These are phyloP conservation scores for Lignosus rhinocerotis DNA, from an alignment of 1,284 basidiomycete species.

Conservation along the genomic window DNA sequence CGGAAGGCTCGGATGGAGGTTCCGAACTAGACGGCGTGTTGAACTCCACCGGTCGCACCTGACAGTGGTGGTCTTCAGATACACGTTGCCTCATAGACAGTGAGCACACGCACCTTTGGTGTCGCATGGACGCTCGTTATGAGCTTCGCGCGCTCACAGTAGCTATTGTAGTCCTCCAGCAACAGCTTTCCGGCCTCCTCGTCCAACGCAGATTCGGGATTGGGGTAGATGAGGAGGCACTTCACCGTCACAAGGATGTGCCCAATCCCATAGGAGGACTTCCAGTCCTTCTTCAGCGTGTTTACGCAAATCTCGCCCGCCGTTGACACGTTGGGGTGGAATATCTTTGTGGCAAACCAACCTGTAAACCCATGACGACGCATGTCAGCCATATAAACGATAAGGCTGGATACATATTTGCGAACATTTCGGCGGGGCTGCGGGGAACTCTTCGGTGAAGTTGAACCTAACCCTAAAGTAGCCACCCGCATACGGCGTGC, in stretches of 20 bases:
- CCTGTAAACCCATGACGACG: constrained; percentile 48
- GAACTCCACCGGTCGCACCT: constrained; percentile 69
- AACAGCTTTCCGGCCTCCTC: constrained; percentile 93
- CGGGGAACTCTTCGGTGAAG: constrained; percentile 89
- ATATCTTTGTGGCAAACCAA: constrained; percentile 90
- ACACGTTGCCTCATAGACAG: background rate
- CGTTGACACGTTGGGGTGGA: constrained; percentile 93
- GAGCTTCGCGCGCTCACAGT: constrained; percentile 77
- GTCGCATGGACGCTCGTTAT: constrained; percentile 87
- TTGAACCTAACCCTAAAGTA: constrained; percentile 88
- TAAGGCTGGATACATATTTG: background rate
- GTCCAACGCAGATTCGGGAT: constrained; percentile 93
- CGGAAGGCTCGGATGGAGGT: constrained; percentile 24
- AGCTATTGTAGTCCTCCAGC: constrained; percentile 86
- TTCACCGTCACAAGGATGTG: constrained; percentile 93
- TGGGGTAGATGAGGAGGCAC: constrained; percentile 94
- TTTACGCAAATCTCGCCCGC: constrained; percentile 95
- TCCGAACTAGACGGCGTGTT: constrained; percentile 45
- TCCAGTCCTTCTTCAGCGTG: constrained; percentile 97
- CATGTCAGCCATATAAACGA: background rate
- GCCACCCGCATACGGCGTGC: constrained; percentile 90
- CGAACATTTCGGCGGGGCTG: constrained; percentile 89
- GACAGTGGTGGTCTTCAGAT: constrained; percentile 9
- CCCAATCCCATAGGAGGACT: constrained; percentile 85
- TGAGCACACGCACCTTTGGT: constrained; percentile 42